phyloP scores from a whole-genome alignment of 2,329 filamentous ascomycete species.

The Neopestalotiopsis clavispora region DNA sequence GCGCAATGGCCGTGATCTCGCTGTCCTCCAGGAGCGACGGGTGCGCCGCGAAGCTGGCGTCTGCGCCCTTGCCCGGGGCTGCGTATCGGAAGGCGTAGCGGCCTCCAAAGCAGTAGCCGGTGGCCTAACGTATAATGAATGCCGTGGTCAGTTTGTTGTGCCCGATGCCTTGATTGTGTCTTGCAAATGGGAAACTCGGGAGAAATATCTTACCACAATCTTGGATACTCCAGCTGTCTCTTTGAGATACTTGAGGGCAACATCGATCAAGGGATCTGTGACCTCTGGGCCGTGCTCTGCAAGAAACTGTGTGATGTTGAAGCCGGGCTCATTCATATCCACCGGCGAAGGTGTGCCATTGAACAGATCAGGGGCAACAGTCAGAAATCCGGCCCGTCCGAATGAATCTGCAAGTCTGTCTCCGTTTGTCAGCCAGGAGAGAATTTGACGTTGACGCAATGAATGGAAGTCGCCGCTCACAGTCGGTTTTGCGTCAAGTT shows the following conservation, averaged over 20 bases:
- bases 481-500: conserved; percentile 36
- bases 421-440: neutral
- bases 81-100: conserved; percentile 61
- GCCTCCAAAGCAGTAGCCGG: conserved; percentile 71
- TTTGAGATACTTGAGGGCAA: conserved; percentile 50
- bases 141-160: neutral
- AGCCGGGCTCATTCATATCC: conserved; percentile 33
- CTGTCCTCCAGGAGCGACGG: conserved; percentile 64
- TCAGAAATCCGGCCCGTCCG: conserved; percentile 40
- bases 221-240: conserved; percentile 53
- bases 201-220: conserved; percentile 45
- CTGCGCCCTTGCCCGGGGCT: conserved; percentile 53
- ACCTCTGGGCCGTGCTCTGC: conserved; percentile 42
- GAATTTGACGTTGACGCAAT: neutral
- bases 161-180: neutral
- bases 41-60: conserved; percentile 68
- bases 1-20: conserved; percentile 62
- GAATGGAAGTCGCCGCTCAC: conserved; percentile 20
- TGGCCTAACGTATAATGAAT: conserved; percentile 30
- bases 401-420: conserved; percentile 39
- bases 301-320: conserved; percentile 34
- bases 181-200: neutral
- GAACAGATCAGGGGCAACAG: conserved; percentile 40
- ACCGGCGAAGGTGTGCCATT: conserved; percentile 36
- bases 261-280: conserved; percentile 53